phyloP scores from a whole-genome alignment of 345 rosid genomes.

The Adansonia digitata region DNA sequence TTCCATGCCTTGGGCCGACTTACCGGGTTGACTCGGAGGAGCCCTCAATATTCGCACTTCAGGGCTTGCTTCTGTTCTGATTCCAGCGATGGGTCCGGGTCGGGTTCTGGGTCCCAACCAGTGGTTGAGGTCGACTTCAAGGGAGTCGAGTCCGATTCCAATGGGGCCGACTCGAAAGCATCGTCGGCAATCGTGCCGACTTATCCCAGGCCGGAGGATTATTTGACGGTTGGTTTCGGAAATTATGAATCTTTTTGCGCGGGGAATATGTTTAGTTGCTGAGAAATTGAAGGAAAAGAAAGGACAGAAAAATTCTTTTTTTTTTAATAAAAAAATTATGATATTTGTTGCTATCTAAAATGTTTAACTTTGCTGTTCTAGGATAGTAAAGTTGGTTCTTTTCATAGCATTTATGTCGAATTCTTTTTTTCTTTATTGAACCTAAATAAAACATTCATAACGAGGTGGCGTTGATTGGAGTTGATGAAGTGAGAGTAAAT shows the following conservation, averaged over 20 bases:
- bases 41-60: constrained; percentile 20
- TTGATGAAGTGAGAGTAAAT: neutral
- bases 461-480: neutral
- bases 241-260: constrained; percentile 1
- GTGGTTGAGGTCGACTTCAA: constrained; percentile 42
- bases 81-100: constrained; percentile 34
- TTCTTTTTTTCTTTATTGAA: neutral
- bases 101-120: constrained; percentile 18
- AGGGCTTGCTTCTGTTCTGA: constrained; percentile 76
- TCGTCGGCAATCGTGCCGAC: constrained; percentile 79
- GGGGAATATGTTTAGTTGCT: neutral
- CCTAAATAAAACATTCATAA: neutral
- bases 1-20: constrained; percentile 42
- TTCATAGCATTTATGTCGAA: neutral
- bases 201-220: constrained; percentile 76
- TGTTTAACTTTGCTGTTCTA: neutral
- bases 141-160: constrained; percentile 42
- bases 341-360: neutral
- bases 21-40: constrained; percentile 33
- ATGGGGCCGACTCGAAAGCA: constrained; percentile 40
- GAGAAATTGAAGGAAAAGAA: neutral
- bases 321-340: neutral
- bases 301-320: too few relatives aligned
- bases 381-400: neutral
- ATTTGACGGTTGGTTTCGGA: constrained; percentile 56